A percentile compares a stretch with the other conserved stretches of the same genome.
phyloP scores from a whole-genome alignment of 2,329 filamentous ascomycete genomes.

The Exophiala oligosperma region DNA sequence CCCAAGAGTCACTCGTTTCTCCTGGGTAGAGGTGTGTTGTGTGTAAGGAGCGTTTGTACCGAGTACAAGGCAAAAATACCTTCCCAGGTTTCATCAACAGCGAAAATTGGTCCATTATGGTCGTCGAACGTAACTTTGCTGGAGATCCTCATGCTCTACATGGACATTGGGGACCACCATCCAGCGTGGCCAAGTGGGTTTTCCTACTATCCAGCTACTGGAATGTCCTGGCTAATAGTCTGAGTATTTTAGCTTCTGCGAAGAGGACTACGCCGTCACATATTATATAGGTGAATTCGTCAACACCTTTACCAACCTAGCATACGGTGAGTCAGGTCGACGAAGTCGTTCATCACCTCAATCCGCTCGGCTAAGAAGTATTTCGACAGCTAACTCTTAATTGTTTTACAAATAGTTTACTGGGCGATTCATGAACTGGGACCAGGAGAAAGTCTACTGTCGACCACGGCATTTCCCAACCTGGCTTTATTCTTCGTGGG shows the following conservation, averaged over 20 bases:
- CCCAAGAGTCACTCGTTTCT: too few relatives aligned
- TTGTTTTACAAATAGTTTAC: conserved; percentile 15
- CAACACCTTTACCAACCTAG: conserved; percentile 33
- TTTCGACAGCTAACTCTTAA: neutral
- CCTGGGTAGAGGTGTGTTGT: neutral
- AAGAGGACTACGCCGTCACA: conserved; percentile 31
- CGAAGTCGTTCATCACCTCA: too few relatives aligned
- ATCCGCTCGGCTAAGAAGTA: too few relatives aligned
- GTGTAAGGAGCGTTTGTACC: too few relatives aligned
- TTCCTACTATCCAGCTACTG: too few relatives aligned
- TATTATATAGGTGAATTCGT: conserved; percentile 33
- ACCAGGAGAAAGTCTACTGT: conserved; percentile 15
- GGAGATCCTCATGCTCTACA: conserved; percentile 19
- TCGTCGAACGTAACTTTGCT: conserved; percentile 19
- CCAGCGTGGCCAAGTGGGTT: conserved; percentile 22
- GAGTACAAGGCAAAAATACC: neutral
- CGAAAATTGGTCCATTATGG: conserved; percentile 6
- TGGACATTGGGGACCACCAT: conserved; percentile 24
- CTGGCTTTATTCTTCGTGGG: conserved; percentile 31
- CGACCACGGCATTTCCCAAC: conserved; percentile 24
- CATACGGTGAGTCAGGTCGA: conserved; percentile 23
- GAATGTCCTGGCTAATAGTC: neutral
- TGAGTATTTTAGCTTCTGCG: conserved; percentile 20
- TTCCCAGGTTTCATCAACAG: neutral
- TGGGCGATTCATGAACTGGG: conserved; percentile 19